Base-by-base conservation (phyloP, 2,329 filamentous ascomycete genomes). In the Scytalidium lignicola region DNA sequence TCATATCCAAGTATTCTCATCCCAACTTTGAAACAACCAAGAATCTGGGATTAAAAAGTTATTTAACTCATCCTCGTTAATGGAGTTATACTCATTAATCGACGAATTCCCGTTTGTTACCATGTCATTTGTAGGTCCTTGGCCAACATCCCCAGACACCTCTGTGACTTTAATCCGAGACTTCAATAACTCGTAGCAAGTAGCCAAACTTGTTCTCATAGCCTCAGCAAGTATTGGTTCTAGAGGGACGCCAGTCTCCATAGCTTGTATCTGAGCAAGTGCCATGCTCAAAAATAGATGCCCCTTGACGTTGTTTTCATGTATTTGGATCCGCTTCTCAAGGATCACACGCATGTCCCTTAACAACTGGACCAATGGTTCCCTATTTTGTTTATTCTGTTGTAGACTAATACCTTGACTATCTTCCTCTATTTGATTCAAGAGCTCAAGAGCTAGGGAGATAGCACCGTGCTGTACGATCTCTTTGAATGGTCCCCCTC, bases 221-320 rank as follows among this genome's bases (percentile, higher is more conserved):
- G 54, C 56, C 6, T 49, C 42, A 5, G 55, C 40, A 9, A 59
- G 53, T 3, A 21, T 43, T 13, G 49, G 20, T 23, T 60, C 54
- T 2, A 47, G 41, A 22, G 44, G 17, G 1, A 37, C 20, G 2
- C 55, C 55, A 3, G 41, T n/a, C 26, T 59, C 55, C 32, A 55
- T 47, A 8, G 58, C 67, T 44, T 71, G 66, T 1, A 68, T 61
- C 47, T 75, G 68, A 0, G 66, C 70, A 8, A 71, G 44, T 2
- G 70, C 61, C 58, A 72, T 69, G 7, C 52, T 58, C 2, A 70
- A 48, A 43, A 74, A 71, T 53, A 74, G 60, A 37, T 70, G 66
- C 0, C 55, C 61, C 57, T 74, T 74, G 43, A 74, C 64, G 19
- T 74, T 75, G 1, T 70, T 74, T 52, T 75, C 72, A 3, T 67